A percentile compares a stretch with the other conserved stretches of the same genome.
Conservation (phyloP, 371 early-diverging fungal genomes). For the Mucor plumbeus region DNA sequence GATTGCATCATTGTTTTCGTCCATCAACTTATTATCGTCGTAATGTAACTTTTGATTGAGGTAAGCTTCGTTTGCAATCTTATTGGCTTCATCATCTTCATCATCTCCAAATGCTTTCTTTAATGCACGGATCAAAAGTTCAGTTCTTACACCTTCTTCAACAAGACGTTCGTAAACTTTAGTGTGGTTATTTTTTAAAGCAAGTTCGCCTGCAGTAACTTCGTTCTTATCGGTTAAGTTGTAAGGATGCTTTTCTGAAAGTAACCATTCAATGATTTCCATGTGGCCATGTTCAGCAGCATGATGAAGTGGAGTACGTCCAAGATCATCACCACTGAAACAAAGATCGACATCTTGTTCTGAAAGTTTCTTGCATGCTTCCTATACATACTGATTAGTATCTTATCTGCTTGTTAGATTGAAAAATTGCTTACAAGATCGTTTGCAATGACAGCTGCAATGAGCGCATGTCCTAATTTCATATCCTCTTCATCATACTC, state of each 20-base stretch:
- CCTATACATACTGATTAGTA: slow-evolving; percentile 23
- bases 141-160: slow-evolving; percentile 84
- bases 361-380: slow-evolving; percentile 40
- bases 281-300: slow-evolving; percentile 53
- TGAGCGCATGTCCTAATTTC: slow-evolving; percentile 37
- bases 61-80: slow-evolving; percentile 77
- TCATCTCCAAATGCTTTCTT: slow-evolving; percentile 43
- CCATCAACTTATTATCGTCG: slow-evolving; percentile 79
- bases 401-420: neutral
- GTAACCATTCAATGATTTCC: slow-evolving; percentile 62
- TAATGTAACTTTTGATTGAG: slow-evolving; percentile 77
- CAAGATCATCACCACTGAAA: slow-evolving; percentile 46
- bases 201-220: slow-evolving; percentile 59
- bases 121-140: slow-evolving; percentile 73
- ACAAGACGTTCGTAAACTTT: slow-evolving; percentile 67
- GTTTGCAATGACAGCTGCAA: slow-evolving; percentile 44
- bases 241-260: slow-evolving; percentile 63
- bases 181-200: slow-evolving; percentile 55
- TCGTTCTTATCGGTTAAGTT: slow-evolving; percentile 50
- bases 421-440: slow-evolving; percentile 38
- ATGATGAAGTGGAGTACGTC: slow-evolving; percentile 54
- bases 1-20: slow-evolving; percentile 89
- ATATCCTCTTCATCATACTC: slow-evolving; percentile 47
- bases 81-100: slow-evolving; percentile 43
- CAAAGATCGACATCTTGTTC: slow-evolving; percentile 51